Evolutionary conservation across 306 rosid species (phyloP).

Genomic region (Acacia melanoxylon): DNA sequence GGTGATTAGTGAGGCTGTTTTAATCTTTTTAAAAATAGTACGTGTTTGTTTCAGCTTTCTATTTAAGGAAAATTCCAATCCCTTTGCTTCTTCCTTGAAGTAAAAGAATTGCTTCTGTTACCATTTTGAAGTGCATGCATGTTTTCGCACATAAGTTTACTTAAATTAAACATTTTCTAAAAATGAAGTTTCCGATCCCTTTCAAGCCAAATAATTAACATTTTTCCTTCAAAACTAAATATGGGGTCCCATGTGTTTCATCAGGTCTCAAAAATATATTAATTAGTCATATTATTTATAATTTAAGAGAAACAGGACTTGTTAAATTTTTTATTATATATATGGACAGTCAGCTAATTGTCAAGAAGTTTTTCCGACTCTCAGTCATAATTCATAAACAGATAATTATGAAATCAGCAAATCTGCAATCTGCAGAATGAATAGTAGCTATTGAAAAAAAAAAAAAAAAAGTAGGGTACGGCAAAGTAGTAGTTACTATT

Average conservation of each 20-base stretch:
- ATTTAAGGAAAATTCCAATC: not conserved
- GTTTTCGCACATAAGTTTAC: not conserved
- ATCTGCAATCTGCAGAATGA: not conserved
- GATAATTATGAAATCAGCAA: not conserved
- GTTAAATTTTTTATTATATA: not conserved
- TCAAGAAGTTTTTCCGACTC: not conserved
- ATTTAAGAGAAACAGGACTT: not conserved
- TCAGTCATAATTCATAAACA: not conserved
- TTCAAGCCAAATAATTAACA: not conserved
- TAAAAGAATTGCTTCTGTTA: not conserved
- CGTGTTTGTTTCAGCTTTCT: not conserved
- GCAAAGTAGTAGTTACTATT: constrained; percentile 19
- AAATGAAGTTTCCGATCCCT: not conserved
- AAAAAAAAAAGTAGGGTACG: too few species aligned
- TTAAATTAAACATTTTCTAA: not conserved
- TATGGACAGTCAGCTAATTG: not conserved
- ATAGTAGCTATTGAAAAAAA: not conserved
- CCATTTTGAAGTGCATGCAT: not conserved
- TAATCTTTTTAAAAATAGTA: not conserved
- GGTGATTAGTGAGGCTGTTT: not conserved
- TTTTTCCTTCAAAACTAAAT: not conserved
- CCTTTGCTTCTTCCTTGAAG: not conserved
- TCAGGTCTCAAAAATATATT: not conserved
- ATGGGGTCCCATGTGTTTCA: not conserved
- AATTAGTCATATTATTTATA: too few species aligned